Conservation (phyloP, 805 yeast species). For the Scheffersomyces coipomensis region DNA sequence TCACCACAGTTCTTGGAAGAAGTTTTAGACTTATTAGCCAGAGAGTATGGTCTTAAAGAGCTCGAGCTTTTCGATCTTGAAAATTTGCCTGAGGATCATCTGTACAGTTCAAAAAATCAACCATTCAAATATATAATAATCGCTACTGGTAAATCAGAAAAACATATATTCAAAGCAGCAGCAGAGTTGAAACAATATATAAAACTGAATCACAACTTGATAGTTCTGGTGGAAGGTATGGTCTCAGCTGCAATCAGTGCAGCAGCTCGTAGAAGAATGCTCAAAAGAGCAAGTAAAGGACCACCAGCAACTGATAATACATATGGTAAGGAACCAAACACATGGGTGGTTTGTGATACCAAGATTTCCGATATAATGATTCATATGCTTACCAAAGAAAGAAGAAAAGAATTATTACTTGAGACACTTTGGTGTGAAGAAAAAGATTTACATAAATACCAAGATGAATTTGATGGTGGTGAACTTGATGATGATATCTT, state of each 20-base stretch:
- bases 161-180: constrained; percentile 73
- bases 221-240: constrained; percentile 70
- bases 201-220: constrained; percentile 41
- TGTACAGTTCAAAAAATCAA: constrained; percentile 23
- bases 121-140: constrained; percentile 44
- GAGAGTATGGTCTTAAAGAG: constrained; percentile 65
- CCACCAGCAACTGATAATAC: constrained; percentile 52
- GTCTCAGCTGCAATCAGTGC: constrained; percentile 53
- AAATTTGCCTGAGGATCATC: constrained; percentile 28
- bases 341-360: constrained; percentile 84
- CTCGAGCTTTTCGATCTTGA: constrained; percentile 65
- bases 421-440: constrained; percentile 64
- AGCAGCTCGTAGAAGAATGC: constrained; percentile 33
- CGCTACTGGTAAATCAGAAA: constrained; percentile 72
- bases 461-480: constrained; percentile 8
- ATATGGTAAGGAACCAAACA: constrained; percentile 58
- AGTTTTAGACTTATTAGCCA: constrained; percentile 47
- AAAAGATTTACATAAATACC: constrained; percentile 29
- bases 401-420: constrained; percentile 66
- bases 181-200: constrained; percentile 54
- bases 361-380: constrained; percentile 60
- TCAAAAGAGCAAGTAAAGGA: constrained; percentile 55
- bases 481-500: constrained; percentile 37
- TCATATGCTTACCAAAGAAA: constrained; percentile 70
- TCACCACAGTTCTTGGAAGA: constrained; percentile 54